Percentiles rank a stretch among this genome's conserved stretches.
These are phyloP conservation scores for Lasiodiplodia sp. DNA, from an alignment of 2,329 filamentous ascomycete species.

Conservation along the genomic window DNA sequence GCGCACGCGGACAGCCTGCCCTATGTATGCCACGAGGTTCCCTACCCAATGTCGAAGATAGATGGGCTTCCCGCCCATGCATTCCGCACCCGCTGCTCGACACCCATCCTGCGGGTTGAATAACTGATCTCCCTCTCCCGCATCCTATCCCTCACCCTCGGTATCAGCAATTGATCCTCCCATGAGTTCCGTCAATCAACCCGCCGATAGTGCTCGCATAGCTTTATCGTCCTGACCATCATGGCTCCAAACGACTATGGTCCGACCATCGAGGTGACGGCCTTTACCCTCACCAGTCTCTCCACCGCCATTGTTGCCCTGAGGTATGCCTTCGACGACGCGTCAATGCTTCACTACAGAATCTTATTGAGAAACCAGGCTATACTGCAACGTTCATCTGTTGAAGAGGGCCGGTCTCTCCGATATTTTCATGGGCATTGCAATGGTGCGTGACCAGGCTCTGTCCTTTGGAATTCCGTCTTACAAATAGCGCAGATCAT, in stretches of 20 bases:
- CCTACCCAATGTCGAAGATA: constrained; percentile 13
- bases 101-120: constrained; percentile 4
- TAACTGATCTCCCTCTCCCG: constrained; percentile 17
- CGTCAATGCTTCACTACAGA: background rate
- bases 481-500: constrained; percentile 36
- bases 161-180: constrained; percentile 5
- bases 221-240: background rate
- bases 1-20: constrained; percentile 1
- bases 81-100: constrained; percentile 9
- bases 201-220: constrained; percentile 6
- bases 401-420: constrained; percentile 24
- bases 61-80: constrained; percentile 15
- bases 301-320: constrained; percentile 25
- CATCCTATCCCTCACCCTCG: background rate
- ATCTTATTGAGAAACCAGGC: background rate
- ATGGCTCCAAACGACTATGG: constrained; percentile 23
- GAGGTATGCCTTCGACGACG: constrained; percentile 5
- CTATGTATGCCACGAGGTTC: constrained; percentile 22
- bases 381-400: constrained; percentile 26
- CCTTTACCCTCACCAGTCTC: constrained; percentile 19
- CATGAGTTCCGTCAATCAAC: constrained; percentile 3
- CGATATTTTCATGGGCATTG: constrained; percentile 12
- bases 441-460: constrained; percentile 8
- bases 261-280: constrained; percentile 14
- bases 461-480: background rate